Base-by-base conservation (phyloP, 2,329 filamentous ascomycete species). In the Xylaria digitata region DNA sequence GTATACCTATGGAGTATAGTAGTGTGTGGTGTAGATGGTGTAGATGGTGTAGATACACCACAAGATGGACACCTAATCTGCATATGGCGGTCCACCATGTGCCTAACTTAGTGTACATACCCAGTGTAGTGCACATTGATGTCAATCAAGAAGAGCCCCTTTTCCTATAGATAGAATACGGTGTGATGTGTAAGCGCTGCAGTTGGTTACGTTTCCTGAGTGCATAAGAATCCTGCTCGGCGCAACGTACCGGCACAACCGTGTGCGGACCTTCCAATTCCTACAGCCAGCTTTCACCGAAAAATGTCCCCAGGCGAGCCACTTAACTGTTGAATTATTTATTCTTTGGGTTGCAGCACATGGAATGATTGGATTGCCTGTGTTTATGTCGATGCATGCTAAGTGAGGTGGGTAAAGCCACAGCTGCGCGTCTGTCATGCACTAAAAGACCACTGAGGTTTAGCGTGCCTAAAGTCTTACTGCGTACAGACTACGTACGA, bases 251-350 rank as follows among this genome's bases (percentile, higher is more conserved):
- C 30, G 43, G 43, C 42, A 58, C 56, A 19, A 26, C 17, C 30
- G 19, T 50, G 42, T 17, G 46, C 46, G 26, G 17, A 53, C 32
- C 21, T 57, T 45, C 42, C 40, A 15, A 46, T 46, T 56, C 53
- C 52, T 42, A 21, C 37, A 6, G 6, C 52, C 21, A 57, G 37
- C 23, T 64, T 40, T 64, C 61, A 59, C 61, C 54, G 61, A 64
- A 64, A 64, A 63, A 63, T 11, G 1, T 19, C 52, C 37, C 9
- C n/a, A 34, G 7, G 19, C 53, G 13, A n/a, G 17, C 59, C 60
- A 62, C 21, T 34, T 5, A 50, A 42, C 43, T 32, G 17, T n/a
- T 8, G 30, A 21, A 17, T 43, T 42, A n/a, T 55, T 21, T 32
- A 32, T 49, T 23, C 32, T 23, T 62, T 42, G 59, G 59, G 50